These are phyloP conservation scores for Pleurostoma richardsiae DNA, from an alignment of 2,329 filamentous ascomycete genomes.

Conservation along the genomic window DNA sequence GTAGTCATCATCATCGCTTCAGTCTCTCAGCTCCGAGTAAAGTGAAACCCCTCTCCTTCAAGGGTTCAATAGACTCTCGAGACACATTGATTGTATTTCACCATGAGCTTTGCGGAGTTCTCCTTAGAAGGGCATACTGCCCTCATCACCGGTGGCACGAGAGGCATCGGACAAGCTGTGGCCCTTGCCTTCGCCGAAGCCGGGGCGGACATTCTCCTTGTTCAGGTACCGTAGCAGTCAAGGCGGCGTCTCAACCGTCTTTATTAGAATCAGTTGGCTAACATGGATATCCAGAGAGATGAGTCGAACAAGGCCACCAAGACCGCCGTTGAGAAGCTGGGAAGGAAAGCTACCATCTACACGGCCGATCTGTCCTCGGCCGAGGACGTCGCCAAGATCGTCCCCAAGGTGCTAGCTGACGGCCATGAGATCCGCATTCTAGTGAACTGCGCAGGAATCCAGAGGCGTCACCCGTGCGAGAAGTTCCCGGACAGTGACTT, in stretches of 20 bases:
- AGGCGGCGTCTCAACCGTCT: neutral
- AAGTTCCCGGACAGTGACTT: conserved; percentile 74
- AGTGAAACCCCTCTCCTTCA: no score
- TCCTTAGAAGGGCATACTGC: conserved; percentile 52
- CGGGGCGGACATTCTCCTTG: conserved; percentile 50
- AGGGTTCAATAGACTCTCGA: no score
- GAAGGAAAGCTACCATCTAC: conserved; percentile 63
- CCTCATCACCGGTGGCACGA: conserved; percentile 51
- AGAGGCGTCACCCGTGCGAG: conserved; percentile 70
- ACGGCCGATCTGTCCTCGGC: conserved; percentile 62
- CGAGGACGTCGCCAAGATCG: conserved; percentile 54
- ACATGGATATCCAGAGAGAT: conserved; percentile 22
- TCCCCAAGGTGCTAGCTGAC: conserved; percentile 56
- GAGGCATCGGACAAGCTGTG: conserved; percentile 53
- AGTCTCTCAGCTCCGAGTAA: no score
- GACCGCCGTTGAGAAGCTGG: conserved; percentile 56
- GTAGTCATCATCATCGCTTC: no score
- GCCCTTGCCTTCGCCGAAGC: conserved; percentile 54
- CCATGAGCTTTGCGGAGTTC: conserved; percentile 38
- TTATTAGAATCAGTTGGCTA: neutral
- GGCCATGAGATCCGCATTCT: conserved; percentile 68
- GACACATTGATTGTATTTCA: no score
- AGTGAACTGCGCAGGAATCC: conserved; percentile 83
- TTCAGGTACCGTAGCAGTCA: conserved; percentile 35
- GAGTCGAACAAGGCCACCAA: conserved; percentile 45